Percentiles rank a stretch among this genome's conserved stretches.
Conservation (phyloP, 805 yeast species). For the Lachancea mirantina region DNA sequence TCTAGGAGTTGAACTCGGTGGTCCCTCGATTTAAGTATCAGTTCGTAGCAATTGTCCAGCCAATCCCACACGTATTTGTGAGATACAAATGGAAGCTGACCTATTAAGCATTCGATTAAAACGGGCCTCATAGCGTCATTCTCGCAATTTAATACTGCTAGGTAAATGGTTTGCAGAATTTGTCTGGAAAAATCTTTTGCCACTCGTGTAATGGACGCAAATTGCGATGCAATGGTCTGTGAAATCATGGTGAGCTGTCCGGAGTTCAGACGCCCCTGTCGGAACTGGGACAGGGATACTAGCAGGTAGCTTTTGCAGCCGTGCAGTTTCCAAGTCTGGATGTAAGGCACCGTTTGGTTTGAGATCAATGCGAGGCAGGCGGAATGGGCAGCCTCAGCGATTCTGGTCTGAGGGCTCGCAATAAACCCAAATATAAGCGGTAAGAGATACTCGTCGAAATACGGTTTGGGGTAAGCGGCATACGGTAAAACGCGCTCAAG, state of each 20-base stretch:
- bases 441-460: conserved; percentile 8
- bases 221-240: conserved; percentile 12
- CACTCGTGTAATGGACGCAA: conserved; percentile 8
- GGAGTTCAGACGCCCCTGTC: conserved; percentile 10
- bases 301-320: conserved; percentile 13
- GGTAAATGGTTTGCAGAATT: conserved; percentile 18
- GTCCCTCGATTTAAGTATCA: conserved; percentile 9
- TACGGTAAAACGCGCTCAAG: conserved; percentile 16
- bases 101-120: conserved; percentile 19
- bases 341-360: conserved; percentile 4
- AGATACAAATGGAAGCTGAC: conserved; percentile 15
- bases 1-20: conserved; percentile 10
- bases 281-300: conserved; percentile 15
- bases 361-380: conserved; percentile 16
- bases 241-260: conserved; percentile 18
- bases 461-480: conserved; percentile 1
- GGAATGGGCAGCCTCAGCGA: conserved; percentile 22
- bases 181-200: conserved; percentile 17
- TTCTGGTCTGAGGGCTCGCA: conserved; percentile 8
- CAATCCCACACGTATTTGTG: conserved; percentile 15
- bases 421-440: conserved; percentile 12
- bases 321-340: conserved; percentile 16
- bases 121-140: conserved; percentile 7
- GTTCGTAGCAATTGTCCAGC: conserved; percentile 23
- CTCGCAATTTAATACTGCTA: conserved; percentile 12